Evolutionary conservation across 2,329 filamentous ascomycete genomes (phyloP).

Genomic region (Rhynchosporium secalis): DNA sequence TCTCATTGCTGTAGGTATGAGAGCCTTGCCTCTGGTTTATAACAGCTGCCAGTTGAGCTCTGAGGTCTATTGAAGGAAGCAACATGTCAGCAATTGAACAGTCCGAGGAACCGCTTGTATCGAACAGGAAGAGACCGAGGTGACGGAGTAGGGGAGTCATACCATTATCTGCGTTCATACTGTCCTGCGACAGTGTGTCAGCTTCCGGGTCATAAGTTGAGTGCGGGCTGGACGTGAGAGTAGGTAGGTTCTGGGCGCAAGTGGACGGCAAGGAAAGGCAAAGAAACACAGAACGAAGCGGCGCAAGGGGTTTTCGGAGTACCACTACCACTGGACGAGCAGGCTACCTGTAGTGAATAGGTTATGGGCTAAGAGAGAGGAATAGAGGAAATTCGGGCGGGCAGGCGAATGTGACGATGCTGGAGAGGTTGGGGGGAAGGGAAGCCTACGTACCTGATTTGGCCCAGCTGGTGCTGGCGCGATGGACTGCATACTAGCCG

Average conservation of each 20-base stretch:
- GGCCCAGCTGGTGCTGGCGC: slow-evolving; percentile 36
- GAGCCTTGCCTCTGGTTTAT: slow-evolving; percentile 35
- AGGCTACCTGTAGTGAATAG: background rate
- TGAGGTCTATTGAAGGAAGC: slow-evolving; percentile 38
- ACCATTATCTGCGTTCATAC: slow-evolving; percentile 37
- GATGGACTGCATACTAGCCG: slow-evolving; percentile 37
- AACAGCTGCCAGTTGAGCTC: slow-evolving; percentile 40
- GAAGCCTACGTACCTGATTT: slow-evolving; percentile 33
- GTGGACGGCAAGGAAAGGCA: slow-evolving; percentile 7
- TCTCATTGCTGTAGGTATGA: slow-evolving; percentile 38
- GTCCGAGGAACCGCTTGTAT: slow-evolving; percentile 20
- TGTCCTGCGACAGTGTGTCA: slow-evolving; percentile 37
- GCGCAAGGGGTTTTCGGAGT: slow-evolving; percentile 15
- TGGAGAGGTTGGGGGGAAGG: slow-evolving; percentile 15
- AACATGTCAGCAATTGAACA: slow-evolving; percentile 35
- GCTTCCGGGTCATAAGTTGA: slow-evolving; percentile 23
- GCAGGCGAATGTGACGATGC: slow-evolving; percentile 12
- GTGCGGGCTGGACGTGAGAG: background rate
- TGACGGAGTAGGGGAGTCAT: slow-evolving; percentile 19
- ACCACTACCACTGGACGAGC: slow-evolving; percentile 11
- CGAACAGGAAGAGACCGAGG: background rate
- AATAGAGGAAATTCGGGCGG: background rate
- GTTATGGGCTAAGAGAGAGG: background rate
- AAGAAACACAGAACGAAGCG: slow-evolving; percentile 18
- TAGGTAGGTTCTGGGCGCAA: background rate